Evolutionary conservation across 192 early-diverging fungal species (phyloP).

Genomic region (Entomortierella parvispora): DNA sequence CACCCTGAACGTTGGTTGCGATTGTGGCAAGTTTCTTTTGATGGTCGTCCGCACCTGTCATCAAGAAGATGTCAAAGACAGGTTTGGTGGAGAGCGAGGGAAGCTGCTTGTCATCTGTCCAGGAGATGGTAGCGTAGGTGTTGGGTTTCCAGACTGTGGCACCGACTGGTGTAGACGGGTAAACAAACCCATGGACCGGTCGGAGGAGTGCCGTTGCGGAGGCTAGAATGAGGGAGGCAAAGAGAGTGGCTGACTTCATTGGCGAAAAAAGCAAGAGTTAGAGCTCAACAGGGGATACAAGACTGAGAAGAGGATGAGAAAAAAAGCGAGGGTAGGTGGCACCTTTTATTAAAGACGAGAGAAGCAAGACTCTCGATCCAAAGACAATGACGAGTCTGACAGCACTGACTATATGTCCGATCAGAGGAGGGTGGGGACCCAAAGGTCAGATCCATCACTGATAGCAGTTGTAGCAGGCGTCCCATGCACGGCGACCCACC

Average conservation of each 20-base stretch:
- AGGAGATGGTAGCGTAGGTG: slow-evolving; percentile 22
- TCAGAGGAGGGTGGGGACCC: too few relatives aligned
- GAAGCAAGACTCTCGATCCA: too few relatives aligned
- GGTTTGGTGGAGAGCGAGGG: slow-evolving; percentile 20
- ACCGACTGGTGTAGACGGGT: slow-evolving; percentile 22
- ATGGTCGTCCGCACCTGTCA: slow-evolving; percentile 42
- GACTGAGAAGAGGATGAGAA: too few relatives aligned
- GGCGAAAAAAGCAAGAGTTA: too few relatives aligned
- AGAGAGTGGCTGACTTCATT: background rate
- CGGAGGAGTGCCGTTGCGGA: background rate
- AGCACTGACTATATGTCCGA: too few relatives aligned
- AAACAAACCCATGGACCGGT: slow-evolving; percentile 22
- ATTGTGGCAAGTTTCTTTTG: slow-evolving; percentile 38
- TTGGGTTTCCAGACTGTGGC: slow-evolving; percentile 38
- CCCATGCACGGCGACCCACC: too few relatives aligned
- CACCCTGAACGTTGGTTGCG: slow-evolving; percentile 34
- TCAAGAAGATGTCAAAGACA: slow-evolving; percentile 45
- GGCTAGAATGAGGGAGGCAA: background rate
- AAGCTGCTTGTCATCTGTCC: slow-evolving; percentile 24
- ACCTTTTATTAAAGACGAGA: too few relatives aligned
- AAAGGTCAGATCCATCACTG: too few relatives aligned
- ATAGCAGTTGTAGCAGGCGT: too few relatives aligned
- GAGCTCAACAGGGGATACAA: too few relatives aligned
- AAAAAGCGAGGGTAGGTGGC: too few relatives aligned
- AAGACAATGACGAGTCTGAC: too few relatives aligned